Evolutionary conservation across 805 yeast genomes (phyloP), one percentile per base, ranked within the genome.

Genomic region (Kregervanrija pseudodelftensis): DNA sequence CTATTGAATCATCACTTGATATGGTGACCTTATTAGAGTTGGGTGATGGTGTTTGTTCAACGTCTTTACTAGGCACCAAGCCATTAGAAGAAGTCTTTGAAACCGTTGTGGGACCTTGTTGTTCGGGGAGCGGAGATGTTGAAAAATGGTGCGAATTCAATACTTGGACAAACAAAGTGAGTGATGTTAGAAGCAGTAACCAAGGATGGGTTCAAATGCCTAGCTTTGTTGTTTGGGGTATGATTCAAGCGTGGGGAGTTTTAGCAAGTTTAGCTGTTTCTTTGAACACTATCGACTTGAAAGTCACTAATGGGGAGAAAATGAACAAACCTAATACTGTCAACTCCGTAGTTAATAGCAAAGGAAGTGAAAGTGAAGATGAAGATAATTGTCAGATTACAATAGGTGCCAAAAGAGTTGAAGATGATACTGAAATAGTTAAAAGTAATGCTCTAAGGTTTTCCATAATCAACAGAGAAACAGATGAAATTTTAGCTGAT

Each of bases 201-300:
- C 72, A 68, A 47, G 62, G 61, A 1, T 69, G 74, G 74, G 45
- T 63, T 30, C 73, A 68, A 50, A 66, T 41, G 42, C 42, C 48
- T 5, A 5, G 13, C 15, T 36, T 45, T 8, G 17, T 37, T 2
- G 59, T 39, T 30, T 41, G 42, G 40, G 34, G 30, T 13, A 38
- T 41, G 33, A 16, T 31, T 5, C 48, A 45, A 32, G 39, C 36
- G 10, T 35, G 42, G 38, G 13, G 45, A 13, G 22, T 45, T 36
- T 22, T 45, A n/a, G 32, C 43, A 13, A 30, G 43, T 8, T 33
- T 45, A 17, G 30, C 42, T 5, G 5, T 45, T 3, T 11, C 30
- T n/a, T n/a, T 45, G 8, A 31, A 32, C 1, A 42, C 14, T 12
- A 11, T 45, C 33, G 45, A 45, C 12, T 10, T 45, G 10, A 30